phyloP scores from a whole-genome alignment of 2,329 filamentous ascomycete species.

The Ceratocystis colombiana region DNA sequence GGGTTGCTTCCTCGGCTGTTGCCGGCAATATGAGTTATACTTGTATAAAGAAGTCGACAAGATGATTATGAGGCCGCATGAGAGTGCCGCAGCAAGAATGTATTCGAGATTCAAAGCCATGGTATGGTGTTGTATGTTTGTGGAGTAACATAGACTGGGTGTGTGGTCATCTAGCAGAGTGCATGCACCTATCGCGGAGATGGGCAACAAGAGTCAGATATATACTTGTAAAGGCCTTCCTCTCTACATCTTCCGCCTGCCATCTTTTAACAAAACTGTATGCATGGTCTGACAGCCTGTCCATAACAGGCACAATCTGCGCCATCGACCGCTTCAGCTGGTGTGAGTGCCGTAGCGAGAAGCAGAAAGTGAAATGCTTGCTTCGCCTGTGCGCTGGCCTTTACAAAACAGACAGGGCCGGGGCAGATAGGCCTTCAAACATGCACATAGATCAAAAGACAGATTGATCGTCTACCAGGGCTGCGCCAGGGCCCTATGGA shows the following conservation, averaged over 20 bases:
- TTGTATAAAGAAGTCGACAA: neutral
- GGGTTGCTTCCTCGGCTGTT: neutral
- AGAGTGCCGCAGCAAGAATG: neutral
- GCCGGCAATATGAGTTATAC: neutral
- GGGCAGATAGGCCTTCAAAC: neutral
- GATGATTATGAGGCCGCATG: neutral
- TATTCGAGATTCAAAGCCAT: neutral
- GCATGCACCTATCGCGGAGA: neutral
- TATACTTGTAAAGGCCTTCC: neutral
- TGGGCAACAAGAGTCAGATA: neutral
- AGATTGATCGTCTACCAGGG: neutral
- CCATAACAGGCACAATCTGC: constrained; percentile 4
- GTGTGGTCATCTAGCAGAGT: neutral
- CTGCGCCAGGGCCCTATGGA: neutral
- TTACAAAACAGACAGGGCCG: too few species aligned
- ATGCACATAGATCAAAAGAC: neutral
- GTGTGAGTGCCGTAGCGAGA: neutral
- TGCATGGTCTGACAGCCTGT: neutral
- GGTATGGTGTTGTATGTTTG: neutral
- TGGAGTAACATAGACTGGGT: neutral
- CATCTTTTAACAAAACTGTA: neutral
- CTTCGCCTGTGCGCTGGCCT: neutral
- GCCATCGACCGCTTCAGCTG: constrained; percentile 1
- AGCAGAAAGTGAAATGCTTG: neutral
- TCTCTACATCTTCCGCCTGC: neutral